Conservation (phyloP, 352 stramenopile genomes). For the Pythium volutum region DNA sequence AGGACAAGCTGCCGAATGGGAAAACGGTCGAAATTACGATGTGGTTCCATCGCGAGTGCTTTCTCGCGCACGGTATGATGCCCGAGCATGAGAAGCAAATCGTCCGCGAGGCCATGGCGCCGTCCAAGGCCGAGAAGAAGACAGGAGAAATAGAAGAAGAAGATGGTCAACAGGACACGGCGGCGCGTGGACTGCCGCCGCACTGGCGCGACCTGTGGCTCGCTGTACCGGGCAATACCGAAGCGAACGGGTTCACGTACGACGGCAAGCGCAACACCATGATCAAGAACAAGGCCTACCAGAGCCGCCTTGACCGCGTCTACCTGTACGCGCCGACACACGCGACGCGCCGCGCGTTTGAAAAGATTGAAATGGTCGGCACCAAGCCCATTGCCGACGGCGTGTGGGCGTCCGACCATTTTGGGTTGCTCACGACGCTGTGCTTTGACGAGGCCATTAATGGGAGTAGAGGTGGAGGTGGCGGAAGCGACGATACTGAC, state of each 20-base stretch:
- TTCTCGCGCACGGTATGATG: constrained; percentile 25
- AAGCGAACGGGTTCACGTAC: constrained; percentile 76
- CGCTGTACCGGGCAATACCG: constrained; percentile 54
- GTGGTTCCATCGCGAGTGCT: constrained; percentile 65
- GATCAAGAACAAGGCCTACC: constrained; percentile 57
- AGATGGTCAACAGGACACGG: constrained; percentile 23
- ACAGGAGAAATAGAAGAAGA: neutral
- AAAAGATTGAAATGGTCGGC: constrained; percentile 54
- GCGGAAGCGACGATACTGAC: too few species aligned
- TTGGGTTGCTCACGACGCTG: constrained; percentile 48
- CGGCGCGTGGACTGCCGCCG: constrained; percentile 44
- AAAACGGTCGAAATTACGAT: constrained; percentile 43
- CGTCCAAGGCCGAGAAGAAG: neutral
- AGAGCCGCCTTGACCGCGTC: constrained; percentile 72
- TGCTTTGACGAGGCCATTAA: constrained; percentile 18
- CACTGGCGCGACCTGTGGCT: constrained; percentile 76
- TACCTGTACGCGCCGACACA: constrained; percentile 44
- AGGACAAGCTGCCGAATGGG: constrained; percentile 44
- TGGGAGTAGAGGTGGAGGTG: neutral
- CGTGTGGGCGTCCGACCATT: constrained; percentile 75
- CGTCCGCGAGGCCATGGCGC: constrained; percentile 12
- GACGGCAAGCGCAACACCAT: constrained; percentile 58
- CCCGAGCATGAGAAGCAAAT: constrained; percentile 42
- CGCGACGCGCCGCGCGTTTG: constrained; percentile 1
- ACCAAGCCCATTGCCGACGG: constrained; percentile 64